Percentiles rank a stretch among this genome's conserved stretches.
Evolutionary conservation across 2,329 filamentous ascomycete genomes (phyloP).

Genomic region (Aplosporella prunicola): DNA sequence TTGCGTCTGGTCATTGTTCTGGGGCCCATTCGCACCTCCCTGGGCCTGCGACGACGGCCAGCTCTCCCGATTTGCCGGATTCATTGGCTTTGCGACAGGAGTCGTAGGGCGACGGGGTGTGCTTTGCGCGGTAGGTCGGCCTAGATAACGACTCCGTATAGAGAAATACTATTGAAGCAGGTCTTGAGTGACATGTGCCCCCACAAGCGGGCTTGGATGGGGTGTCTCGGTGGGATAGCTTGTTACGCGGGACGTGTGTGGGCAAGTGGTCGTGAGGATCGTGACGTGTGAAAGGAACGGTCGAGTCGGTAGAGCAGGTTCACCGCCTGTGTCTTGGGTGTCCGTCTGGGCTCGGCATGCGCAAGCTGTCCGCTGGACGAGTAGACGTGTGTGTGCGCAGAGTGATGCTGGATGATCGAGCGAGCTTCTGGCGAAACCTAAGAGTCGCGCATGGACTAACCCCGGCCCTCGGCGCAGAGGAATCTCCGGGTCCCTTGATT

Average conservation of each 20-base stretch:
- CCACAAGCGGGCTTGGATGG: constrained; percentile 1
- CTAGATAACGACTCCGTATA: constrained; percentile 1
- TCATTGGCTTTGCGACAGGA: constrained; percentile 19
- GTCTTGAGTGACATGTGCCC: constrained; percentile 7
- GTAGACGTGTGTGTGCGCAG: not conserved
- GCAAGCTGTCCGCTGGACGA: constrained; percentile 7
- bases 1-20: constrained; percentile 27
- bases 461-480: constrained; percentile 9
- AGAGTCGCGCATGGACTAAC: constrained; percentile 10
- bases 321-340: not conserved
- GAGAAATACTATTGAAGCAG: constrained; percentile 1
- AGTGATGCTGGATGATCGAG: constrained; percentile 1
- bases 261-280: not conserved
- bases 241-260: constrained; percentile 5
- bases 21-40: constrained; percentile 39
- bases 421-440: constrained; percentile 7
- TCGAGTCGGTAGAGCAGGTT: not conserved
- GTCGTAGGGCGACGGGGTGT: not conserved
- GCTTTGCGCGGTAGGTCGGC: not conserved
- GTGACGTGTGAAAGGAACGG: not conserved
- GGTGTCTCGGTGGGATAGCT: constrained; percentile 2
- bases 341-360: not conserved
- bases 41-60: constrained; percentile 37
- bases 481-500: too few species aligned
- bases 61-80: constrained; percentile 32